Evolutionary conservation across 192 early-diverging fungal species (phyloP).

Genomic region (Polychytrium aggregatum): DNA sequence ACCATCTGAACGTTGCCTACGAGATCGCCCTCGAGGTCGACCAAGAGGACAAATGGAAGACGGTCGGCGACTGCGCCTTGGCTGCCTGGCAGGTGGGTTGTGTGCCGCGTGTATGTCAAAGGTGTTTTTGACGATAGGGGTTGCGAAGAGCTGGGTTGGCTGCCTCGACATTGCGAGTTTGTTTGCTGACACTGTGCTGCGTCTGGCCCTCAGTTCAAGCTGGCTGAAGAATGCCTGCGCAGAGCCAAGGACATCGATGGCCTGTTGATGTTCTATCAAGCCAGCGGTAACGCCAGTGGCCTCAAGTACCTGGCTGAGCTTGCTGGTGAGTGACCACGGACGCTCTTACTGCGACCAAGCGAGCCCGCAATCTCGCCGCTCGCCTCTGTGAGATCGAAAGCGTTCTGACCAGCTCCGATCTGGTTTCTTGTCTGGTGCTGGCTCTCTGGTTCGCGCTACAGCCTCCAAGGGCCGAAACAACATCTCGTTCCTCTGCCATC

Average conservation of each 20-base stretch:
- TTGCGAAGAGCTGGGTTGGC: background rate
- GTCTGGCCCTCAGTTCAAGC: conserved; percentile 54
- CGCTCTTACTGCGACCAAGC: no score
- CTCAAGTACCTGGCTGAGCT: conserved; percentile 60
- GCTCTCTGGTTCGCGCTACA: no score
- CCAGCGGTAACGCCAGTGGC: conserved; percentile 72
- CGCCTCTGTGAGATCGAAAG: no score
- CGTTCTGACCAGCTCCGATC: no score
- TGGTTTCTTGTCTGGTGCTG: no score
- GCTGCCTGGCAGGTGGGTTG: conserved; percentile 68
- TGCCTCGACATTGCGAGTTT: conserved; percentile 1
- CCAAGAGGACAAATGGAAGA: conserved; percentile 89
- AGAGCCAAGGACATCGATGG: conserved; percentile 86
- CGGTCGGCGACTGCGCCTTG: conserved; percentile 82
- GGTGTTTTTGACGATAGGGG: no score
- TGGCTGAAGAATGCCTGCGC: conserved; percentile 83
- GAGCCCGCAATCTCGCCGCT: no score
- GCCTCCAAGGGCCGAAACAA: conserved; percentile 85
- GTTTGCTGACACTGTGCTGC: background rate
- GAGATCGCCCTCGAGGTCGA: conserved; percentile 74
- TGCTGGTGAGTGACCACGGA: conserved; percentile 39
- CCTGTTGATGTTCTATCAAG: conserved; percentile 80
- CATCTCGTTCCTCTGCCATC: conserved; percentile 79
- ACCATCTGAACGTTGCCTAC: conserved; percentile 70
- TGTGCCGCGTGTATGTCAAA: no score